phyloP scores from a whole-genome alignment of 2,329 filamentous ascomycete species.

The Coniochaeta sp. region DNA sequence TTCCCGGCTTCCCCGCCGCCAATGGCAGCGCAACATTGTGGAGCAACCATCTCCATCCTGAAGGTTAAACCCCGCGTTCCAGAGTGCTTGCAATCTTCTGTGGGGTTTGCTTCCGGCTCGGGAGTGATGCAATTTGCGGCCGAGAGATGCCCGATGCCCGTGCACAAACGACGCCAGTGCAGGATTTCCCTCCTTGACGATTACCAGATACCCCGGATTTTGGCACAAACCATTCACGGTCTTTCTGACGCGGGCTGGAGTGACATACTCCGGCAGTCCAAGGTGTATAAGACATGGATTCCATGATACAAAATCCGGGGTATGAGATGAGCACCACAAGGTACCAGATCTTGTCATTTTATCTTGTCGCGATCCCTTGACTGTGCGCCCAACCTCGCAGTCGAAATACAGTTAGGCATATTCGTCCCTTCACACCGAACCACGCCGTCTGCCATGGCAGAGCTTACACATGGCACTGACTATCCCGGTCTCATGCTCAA shows the following conservation, averaged over 20 bases:
- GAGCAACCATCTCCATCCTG: not conserved
- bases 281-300: not conserved
- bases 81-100: not conserved
- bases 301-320: not conserved
- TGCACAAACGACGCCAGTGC: not conserved
- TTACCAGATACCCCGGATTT: not conserved
- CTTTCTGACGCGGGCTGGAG: not conserved
- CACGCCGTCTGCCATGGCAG: not conserved
- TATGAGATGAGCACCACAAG: too few species aligned
- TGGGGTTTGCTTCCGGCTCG: too few species aligned
- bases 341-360: too few species aligned
- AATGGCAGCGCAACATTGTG: too few species aligned
- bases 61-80: not conserved
- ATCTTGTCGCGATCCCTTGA: too few species aligned
- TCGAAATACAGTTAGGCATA: too few species aligned
- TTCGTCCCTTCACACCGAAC: too few species aligned
- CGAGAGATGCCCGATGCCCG: not conserved
- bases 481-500: constrained; percentile 7
- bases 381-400: too few species aligned
- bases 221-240: not conserved
- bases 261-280: not conserved
- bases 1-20: not conserved
- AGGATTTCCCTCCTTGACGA: not conserved
- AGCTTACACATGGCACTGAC: not conserved
- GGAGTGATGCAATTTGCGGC: not conserved